A percentile compares a stretch with the other conserved stretches of the same genome.
These are phyloP conservation scores for Sugiyamaella floridensis DNA, from an alignment of 805 yeast genomes.

Conservation along the genomic window DNA sequence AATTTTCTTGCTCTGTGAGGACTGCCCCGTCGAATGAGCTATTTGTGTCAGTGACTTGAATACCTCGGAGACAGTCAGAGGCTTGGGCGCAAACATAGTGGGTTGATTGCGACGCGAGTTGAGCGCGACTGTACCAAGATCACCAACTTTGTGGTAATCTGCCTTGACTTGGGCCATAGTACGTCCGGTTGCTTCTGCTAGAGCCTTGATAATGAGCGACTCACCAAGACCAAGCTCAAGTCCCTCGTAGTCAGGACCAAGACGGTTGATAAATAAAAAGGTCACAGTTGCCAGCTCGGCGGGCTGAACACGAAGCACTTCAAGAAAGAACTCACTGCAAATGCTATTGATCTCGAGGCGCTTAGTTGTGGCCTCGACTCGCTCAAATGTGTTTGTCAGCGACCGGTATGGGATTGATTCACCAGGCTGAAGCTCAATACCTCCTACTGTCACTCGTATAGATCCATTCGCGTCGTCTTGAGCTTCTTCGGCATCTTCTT, in stretches of 20 bases:
- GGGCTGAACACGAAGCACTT: constrained; percentile 51
- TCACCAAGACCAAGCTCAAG: constrained; percentile 93
- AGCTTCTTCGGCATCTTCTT: background rate
- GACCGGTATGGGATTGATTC: constrained; percentile 34
- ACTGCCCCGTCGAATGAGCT: constrained; percentile 70
- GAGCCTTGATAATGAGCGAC: constrained; percentile 76
- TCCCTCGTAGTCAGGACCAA: constrained; percentile 96
- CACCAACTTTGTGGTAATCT: constrained; percentile 77
- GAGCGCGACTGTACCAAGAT: constrained; percentile 83
- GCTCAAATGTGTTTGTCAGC: constrained; percentile 61
- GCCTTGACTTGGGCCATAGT: constrained; percentile 59
- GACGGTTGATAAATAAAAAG: constrained; percentile 76
- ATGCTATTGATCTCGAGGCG: constrained; percentile 73
- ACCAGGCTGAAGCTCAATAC: constrained; percentile 1
- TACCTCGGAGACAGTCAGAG: constrained; percentile 66
- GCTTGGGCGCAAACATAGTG: constrained; percentile 86
- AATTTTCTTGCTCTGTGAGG: constrained; percentile 74
- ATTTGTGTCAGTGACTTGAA: constrained; percentile 68
- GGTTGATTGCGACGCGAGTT: constrained; percentile 79
- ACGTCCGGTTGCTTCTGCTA: constrained; percentile 85
- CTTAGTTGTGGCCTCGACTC: constrained; percentile 72
- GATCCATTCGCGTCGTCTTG: background rate
- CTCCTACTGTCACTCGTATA: background rate
- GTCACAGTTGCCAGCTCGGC: constrained; percentile 58
- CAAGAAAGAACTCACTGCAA: constrained; percentile 65